Evolutionary conservation across 2,329 filamentous ascomycete genomes (phyloP), one percentile per base, ranked within the genome.

Genomic region (Dothiorella sarmentorum): DNA sequence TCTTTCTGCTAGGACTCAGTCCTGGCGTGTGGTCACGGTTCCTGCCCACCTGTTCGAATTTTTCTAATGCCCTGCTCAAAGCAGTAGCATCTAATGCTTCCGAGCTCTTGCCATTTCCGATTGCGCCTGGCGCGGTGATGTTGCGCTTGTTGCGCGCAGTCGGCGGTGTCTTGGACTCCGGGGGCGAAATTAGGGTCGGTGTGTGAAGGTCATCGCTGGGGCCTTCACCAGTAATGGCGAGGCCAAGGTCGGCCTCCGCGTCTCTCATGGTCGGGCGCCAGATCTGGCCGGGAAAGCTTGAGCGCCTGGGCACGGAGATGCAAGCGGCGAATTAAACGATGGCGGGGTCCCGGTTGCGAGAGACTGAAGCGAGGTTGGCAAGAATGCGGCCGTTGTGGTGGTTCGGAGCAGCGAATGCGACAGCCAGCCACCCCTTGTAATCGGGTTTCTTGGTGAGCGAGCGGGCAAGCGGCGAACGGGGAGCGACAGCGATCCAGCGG

Each of bases 1-100:
- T 79, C 73, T 89, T 89, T 61, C 86, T 78, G 69, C 84, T 87
- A 4, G 86, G 86, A 70, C 85, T 89, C 27, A 82, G 80, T 42
- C 78, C 82, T 3, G 86, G 85, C 27, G 85, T 87, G 59, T 80
- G 79, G 63, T 86, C 84, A 66, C 84, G 75, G 45, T 78, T 76
- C 61, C 78, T 78, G n/a, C 82, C 82, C 11, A 78, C 79, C 60
- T 84, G 80, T 64, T 87, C 84, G 63, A 84, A 81, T 43, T 85
- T 80, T 65, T 83, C 82, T 63, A 88, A 73, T 24, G 84, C 84
- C 68, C 80, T 85, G 58, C 78, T 82, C 60, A 88, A 71, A 7
- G 82, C 82, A 59, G 77, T 77, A 10, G 85, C 73, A 70, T 86
- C 85, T 42, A 86, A 74, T 1, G 83, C 76, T 62, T 85, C 83